phyloP scores from a whole-genome alignment of 163 green algal genomes.

The Prototheca wickerhamii region DNA sequence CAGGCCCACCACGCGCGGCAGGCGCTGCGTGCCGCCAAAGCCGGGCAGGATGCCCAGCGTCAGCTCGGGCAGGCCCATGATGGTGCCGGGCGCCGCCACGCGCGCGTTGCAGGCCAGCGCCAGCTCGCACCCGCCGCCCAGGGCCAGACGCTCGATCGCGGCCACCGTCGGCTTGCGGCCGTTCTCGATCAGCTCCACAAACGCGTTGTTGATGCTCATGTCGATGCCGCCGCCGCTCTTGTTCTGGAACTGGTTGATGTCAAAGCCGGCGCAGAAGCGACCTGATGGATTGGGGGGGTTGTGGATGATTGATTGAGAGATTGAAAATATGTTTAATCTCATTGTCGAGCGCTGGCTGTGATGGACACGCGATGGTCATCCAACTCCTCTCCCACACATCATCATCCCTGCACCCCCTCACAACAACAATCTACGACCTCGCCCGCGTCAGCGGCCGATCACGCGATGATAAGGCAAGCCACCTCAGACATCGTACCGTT shows the following conservation, averaged over 20 bases:
- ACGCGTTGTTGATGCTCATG: slow-evolving; percentile 63
- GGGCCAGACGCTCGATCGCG: slow-evolving; percentile 77
- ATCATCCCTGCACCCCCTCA: neutral
- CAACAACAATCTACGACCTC: neutral
- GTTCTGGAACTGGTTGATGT: slow-evolving; percentile 76
- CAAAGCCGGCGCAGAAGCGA: slow-evolving; percentile 80
- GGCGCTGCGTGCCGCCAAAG: slow-evolving; percentile 90
- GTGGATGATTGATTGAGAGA: neutral
- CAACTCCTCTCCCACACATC: no score
- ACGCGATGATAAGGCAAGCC: no score
- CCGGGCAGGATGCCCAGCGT: slow-evolving; percentile 70
- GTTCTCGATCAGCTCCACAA: slow-evolving; percentile 68
- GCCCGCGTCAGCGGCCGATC: no score
- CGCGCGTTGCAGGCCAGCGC: slow-evolving; percentile 91
- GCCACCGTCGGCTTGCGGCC: slow-evolving; percentile 90
- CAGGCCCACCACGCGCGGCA: slow-evolving; percentile 91
- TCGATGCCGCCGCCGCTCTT: slow-evolving; percentile 62
- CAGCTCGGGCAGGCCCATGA: slow-evolving; percentile 91
- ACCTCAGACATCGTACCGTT: slow-evolving; percentile 46
- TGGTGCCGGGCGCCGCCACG: slow-evolving; percentile 50
- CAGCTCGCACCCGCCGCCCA: slow-evolving; percentile 91
- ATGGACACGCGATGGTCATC: no score
- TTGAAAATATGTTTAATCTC: neutral
- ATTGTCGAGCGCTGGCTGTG: no score
- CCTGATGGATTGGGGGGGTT: slow-evolving; percentile 8